Conservation (phyloP, 441 rosid species). For the Gossypium aridum region DNA sequence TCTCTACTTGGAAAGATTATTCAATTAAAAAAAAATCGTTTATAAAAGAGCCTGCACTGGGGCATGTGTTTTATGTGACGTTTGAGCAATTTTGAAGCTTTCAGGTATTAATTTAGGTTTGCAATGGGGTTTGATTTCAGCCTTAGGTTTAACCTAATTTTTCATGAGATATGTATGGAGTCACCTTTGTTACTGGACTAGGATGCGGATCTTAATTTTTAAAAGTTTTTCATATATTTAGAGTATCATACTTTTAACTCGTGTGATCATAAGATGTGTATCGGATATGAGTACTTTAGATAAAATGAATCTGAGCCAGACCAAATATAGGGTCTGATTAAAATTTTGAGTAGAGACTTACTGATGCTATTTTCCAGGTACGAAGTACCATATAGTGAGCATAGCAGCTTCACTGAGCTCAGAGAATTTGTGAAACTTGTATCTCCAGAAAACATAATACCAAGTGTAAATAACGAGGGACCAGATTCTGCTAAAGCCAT, state of each 20-base stretch:
- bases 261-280: neutral
- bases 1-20: neutral
- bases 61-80: neutral
- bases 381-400: conserved; percentile 96
- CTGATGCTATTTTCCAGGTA: conserved; percentile 38
- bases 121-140: neutral
- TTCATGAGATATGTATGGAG: neutral
- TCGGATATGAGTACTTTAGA: neutral
- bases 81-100: neutral
- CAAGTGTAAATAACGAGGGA: conserved; percentile 81
- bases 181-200: neutral
- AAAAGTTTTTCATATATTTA: neutral
- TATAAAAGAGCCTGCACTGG: neutral
- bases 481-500: conserved; percentile 69
- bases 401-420: conserved; percentile 79
- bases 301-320: neutral
- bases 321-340: neutral
- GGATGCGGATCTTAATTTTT: neutral
- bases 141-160: neutral
- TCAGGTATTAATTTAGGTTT: neutral
- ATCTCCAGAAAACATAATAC: conserved; percentile 70
- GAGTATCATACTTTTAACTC: neutral
- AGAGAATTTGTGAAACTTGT: conserved; percentile 70
- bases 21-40: too few relatives aligned
- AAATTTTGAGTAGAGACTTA: neutral